Percentiles rank a stretch among this genome's conserved stretches.
Evolutionary conservation across 768 basidiomycete genomes (phyloP).

Genomic region (Trametes cinnabarina): DNA sequence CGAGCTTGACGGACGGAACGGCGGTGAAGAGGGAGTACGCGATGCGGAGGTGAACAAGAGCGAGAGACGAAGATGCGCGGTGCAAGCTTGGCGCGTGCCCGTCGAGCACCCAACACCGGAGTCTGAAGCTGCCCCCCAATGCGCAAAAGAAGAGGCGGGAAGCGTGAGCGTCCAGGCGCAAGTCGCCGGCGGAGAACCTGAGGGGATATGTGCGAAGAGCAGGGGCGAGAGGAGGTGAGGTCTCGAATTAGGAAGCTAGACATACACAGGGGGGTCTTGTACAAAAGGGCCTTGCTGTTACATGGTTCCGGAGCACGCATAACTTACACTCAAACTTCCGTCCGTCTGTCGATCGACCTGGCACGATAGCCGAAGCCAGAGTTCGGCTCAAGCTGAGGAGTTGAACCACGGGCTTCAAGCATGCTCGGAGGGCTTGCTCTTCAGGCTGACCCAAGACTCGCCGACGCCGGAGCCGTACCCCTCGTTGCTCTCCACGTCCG

Average conservation of each 20-base stretch:
- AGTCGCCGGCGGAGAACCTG: no score
- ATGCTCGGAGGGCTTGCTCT: slow-evolving; percentile 12
- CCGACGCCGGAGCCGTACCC: slow-evolving; percentile 50
- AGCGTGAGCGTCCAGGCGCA: no score
- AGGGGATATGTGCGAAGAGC: not conserved
- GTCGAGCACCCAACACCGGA: no score
- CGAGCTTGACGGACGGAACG: not conserved
- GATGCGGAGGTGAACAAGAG: no score
- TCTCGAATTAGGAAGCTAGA: not conserved
- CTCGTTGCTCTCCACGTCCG: slow-evolving; percentile 65
- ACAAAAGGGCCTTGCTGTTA: not conserved
- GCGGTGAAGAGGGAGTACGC: no score
- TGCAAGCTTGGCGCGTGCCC: no score
- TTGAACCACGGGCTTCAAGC: not conserved
- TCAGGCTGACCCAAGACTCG: slow-evolving; percentile 71
- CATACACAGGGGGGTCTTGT: slow-evolving; percentile 3
- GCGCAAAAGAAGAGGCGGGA: no score
- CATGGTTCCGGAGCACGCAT: not conserved
- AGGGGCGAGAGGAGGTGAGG: not conserved
- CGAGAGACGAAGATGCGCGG: no score
- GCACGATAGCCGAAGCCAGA: no score
- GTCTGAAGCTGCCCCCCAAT: no score
- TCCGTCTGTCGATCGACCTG: no score
- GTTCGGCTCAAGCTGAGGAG: no score
- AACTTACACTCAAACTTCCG: not conserved